phyloP scores from a whole-genome alignment of 1,284 basidiomycete genomes.

The Cutaneotrichosporon arboriforme region DNA sequence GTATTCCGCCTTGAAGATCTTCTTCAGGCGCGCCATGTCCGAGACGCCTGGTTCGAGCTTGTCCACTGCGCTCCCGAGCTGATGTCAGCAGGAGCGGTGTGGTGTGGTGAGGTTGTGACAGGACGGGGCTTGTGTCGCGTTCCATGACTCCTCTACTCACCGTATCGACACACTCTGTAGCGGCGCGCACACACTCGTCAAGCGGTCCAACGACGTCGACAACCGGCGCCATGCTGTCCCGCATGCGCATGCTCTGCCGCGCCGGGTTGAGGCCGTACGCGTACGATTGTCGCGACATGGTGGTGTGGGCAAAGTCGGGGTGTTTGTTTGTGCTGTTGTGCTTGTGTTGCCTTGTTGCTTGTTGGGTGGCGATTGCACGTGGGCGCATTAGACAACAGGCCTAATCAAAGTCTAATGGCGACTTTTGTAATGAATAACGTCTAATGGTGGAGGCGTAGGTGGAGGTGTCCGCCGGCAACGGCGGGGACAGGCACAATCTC shows the following conservation, averaged over 20 bases:
- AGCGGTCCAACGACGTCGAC: conserved; percentile 14
- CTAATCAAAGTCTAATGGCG: too few species aligned
- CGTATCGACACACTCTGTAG: conserved; percentile 31
- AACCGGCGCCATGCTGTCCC: neutral
- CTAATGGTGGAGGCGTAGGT: too few species aligned
- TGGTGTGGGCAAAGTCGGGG: neutral
- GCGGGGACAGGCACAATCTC: too few species aligned
- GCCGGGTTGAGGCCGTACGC: neutral
- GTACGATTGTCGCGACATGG: conserved; percentile 3
- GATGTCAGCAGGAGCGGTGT: neutral
- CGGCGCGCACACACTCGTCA: conserved; percentile 43
- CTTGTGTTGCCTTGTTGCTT: neutral
- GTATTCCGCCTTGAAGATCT: conserved; percentile 39
- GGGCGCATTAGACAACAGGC: too few species aligned
- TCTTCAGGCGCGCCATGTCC: conserved; percentile 41
- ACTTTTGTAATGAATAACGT: too few species aligned
- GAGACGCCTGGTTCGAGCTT: conserved; percentile 32
- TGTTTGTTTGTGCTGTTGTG: neutral
- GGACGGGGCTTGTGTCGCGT: too few species aligned
- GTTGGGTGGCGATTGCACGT: too few species aligned
- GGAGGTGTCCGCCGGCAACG: too few species aligned
- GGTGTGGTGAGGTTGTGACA: neutral
- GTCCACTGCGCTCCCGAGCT: conserved; percentile 20
- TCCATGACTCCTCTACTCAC: conserved; percentile 13
- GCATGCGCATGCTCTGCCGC: neutral